phyloP scores from a whole-genome alignment of 1,284 basidiomycete species.

The Naganishia sp. region DNA sequence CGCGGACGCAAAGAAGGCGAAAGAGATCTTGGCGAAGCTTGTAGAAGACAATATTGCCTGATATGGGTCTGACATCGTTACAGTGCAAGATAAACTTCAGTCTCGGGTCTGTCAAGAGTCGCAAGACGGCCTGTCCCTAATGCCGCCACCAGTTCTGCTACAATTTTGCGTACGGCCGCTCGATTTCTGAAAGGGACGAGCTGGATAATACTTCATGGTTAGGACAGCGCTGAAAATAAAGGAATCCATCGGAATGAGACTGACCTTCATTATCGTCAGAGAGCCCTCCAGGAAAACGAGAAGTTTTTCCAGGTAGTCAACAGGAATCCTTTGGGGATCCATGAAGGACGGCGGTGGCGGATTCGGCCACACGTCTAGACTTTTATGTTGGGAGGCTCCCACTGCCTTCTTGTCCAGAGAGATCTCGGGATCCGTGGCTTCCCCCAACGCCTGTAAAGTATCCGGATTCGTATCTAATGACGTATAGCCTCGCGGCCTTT shows the following conservation, averaged over 20 bases:
- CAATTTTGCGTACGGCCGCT: slow-evolving; percentile 27
- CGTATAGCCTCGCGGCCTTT: slow-evolving; percentile 48
- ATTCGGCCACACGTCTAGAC: slow-evolving; percentile 35
- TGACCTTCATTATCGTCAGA: slow-evolving; percentile 34
- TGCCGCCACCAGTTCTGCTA: slow-evolving; percentile 44
- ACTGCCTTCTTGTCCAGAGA: background rate
- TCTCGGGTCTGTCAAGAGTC: slow-evolving; percentile 7
- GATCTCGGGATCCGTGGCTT: background rate
- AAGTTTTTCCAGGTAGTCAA: slow-evolving; percentile 37
- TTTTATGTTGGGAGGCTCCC: slow-evolving; percentile 30
- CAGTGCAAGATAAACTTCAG: slow-evolving; percentile 21
- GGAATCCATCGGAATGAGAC: background rate
- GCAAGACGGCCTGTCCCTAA: slow-evolving; percentile 42
- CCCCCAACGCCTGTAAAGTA: slow-evolving; percentile 11
- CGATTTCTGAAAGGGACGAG: slow-evolving; percentile 38
- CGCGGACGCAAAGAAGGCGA: slow-evolving; percentile 62
- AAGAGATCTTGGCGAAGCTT: slow-evolving; percentile 45
- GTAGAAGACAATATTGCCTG: slow-evolving; percentile 32
- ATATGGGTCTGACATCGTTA: background rate
- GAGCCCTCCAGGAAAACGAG: slow-evolving; percentile 39
- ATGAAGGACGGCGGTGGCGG: slow-evolving; percentile 49
- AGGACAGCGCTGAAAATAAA: background rate
- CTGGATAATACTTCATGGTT: slow-evolving; percentile 25
- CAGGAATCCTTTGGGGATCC: slow-evolving; percentile 37
- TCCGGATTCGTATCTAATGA: slow-evolving; percentile 42